A percentile compares a stretch with the other conserved stretches of the same genome.
Conservation (phyloP, 768 basidiomycete species). For the Serendipita sp. region DNA sequence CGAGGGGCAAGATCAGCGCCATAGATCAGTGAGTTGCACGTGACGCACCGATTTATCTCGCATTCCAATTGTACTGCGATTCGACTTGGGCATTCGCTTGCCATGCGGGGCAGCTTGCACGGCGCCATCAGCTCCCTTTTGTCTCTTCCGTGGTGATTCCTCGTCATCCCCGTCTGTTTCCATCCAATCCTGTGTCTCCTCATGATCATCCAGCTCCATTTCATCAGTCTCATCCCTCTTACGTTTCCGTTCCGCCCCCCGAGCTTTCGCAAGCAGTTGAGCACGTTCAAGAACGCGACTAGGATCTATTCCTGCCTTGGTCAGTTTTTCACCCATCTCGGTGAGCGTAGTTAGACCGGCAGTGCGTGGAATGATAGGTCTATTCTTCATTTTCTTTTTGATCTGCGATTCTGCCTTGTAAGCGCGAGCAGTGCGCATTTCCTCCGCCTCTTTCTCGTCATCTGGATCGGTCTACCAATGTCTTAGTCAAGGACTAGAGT, state of each 20-base stretch:
- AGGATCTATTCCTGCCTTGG: slow-evolving; percentile 80
- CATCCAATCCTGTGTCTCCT: slow-evolving; percentile 24
- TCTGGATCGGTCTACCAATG: slow-evolving; percentile 30
- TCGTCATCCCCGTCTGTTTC: slow-evolving; percentile 32
- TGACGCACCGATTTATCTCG: slow-evolving; percentile 49
- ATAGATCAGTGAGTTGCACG: neutral
- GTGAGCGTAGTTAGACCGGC: slow-evolving; percentile 45
- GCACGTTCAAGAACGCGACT: slow-evolving; percentile 81
- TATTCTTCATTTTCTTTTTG: slow-evolving; percentile 83
- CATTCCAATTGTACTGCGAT: slow-evolving; percentile 66
- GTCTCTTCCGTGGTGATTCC: slow-evolving; percentile 36
- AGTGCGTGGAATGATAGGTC: slow-evolving; percentile 50
- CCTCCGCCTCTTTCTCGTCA: slow-evolving; percentile 64
- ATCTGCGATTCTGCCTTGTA: slow-evolving; percentile 58
- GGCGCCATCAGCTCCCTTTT: slow-evolving; percentile 41
- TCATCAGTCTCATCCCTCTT: slow-evolving; percentile 33
- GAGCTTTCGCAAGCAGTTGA: slow-evolving; percentile 56
- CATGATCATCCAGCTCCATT: slow-evolving; percentile 41
- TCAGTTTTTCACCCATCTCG: slow-evolving; percentile 66
- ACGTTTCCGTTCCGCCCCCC: slow-evolving; percentile 50
- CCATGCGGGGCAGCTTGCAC: slow-evolving; percentile 27
- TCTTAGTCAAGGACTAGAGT: neutral
- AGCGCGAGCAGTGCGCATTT: slow-evolving; percentile 38
- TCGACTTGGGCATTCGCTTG: slow-evolving; percentile 44
- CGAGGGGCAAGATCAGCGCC: slow-evolving; percentile 9